Evolutionary conservation across 2,329 filamentous ascomycete genomes (phyloP), one percentile per base, ranked within the genome.

Genomic region (Fusarium hainanense): DNA sequence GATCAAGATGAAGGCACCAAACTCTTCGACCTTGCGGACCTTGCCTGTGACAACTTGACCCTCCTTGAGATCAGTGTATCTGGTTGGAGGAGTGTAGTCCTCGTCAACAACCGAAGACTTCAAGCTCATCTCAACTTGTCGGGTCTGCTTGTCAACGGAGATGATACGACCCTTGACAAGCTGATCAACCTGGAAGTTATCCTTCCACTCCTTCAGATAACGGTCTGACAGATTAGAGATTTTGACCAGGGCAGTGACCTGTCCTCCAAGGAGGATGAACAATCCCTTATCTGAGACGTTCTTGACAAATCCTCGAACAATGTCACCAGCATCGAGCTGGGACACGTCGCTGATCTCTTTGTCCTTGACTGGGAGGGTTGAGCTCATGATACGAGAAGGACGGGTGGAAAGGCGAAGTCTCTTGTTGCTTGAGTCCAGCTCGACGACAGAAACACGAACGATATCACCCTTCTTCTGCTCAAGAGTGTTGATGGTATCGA

Each of bases 131-230:
- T 97, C 93, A 28, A 97, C 82, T 73, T 94, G 93, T 60, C 90
- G 89, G 27, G 89, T 84, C 40, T 85, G 84, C 8, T 85, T 75
- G 73, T 98, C 92, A 27, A 94, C 87, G 4, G 89, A 84, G 48
- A 92, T 88, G 63, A 99, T 85, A 69, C 95, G 93, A 54, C 94
- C 96, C 79, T 92, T 93, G 56, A 99, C 93, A 8, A 99, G 85
- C 80, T 98, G 94, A 75, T 97, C 93, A 49, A 95, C 83, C 74
- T 96, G 90, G 81, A 95, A 98, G 46, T 90, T 85, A 37, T 92
- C 89, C 82, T 97, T 97, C 96, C 96, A 99, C 66, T 98, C 93
- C 80, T 98, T 98, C 74, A 99, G 82, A 78, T 90, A 99, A 10
- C 89, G 87, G 78, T 99, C 96, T 0, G 94, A 97, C 16, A 99